Conservation (phyloP, 352 stramenopile genomes). For the Lagenidium giganteum region DNA sequence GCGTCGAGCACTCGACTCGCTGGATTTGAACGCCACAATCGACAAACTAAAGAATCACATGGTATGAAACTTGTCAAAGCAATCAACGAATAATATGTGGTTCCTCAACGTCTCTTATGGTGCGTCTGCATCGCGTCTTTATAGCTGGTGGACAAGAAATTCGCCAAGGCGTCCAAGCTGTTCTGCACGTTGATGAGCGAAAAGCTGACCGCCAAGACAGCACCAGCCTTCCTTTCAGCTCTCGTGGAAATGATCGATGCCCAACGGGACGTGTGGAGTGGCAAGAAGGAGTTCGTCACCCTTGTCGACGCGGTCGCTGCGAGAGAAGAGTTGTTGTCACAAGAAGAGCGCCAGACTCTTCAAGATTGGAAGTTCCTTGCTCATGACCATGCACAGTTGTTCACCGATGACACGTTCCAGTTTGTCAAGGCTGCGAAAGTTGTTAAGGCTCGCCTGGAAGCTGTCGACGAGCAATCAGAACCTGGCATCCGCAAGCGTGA, state of each 20-base stretch:
- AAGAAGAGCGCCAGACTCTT: constrained; percentile 13
- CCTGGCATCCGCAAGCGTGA: not conserved
- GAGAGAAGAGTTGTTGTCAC: constrained; percentile 23
- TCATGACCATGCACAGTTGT: constrained; percentile 59
- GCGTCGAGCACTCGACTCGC: too few species aligned
- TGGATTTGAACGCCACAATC: constrained; percentile 37
- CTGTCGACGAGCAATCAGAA: constrained; percentile 4
- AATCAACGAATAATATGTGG: too few species aligned
- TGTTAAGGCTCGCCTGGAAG: constrained; percentile 47
- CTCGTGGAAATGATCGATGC: constrained; percentile 35
- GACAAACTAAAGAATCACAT: constrained; percentile 65
- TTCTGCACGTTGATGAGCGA: constrained; percentile 44
- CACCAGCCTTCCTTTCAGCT: constrained; percentile 37
- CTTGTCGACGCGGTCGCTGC: constrained; percentile 35
- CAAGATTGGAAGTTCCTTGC: constrained; percentile 50
- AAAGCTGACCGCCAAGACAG: constrained; percentile 28
- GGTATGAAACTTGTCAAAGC: constrained; percentile 21
- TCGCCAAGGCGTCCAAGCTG: constrained; percentile 54
- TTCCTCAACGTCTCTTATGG: too few species aligned
- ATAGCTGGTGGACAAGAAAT: constrained; percentile 73
- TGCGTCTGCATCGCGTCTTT: not conserved
- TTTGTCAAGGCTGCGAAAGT: constrained; percentile 68
- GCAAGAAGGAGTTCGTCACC: constrained; percentile 44
- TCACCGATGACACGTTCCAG: constrained; percentile 79
- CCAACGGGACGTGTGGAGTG: constrained; percentile 38